Evolutionary conservation across 2,329 filamentous ascomycete genomes (phyloP), one percentile per base, ranked within the genome.

Genomic region (Aspergillus fischeri): DNA sequence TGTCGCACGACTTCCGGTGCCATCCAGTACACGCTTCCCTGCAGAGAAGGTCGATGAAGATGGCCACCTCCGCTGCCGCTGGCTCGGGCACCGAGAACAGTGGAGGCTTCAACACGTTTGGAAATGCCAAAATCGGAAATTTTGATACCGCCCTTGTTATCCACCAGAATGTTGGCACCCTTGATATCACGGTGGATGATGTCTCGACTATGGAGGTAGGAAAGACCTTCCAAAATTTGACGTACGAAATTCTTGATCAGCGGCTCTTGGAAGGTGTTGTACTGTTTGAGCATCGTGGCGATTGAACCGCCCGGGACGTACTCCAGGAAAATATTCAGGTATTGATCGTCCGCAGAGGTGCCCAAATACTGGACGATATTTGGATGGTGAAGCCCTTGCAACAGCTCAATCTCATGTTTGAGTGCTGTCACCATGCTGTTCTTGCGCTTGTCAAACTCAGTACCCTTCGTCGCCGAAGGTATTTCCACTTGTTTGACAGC

Each of bases 11-110:
- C 94, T 78, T 99, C 94, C 8, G 94, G 94, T 0, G 94, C 94
- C 94, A 99, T 99, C 94, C 94, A 99, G 78, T 97, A 99, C 53
- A 99, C 94, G 27, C 92, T 97, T 14, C 94, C 94, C 74, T 99
- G 94, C 3, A 99, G 84, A 1, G 93, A 97, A 10, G 86, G 82
- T 6, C 81, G 80, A 63, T 84, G 80, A 48, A 80, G 74, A 61
- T 80, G 76, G 28, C 70, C 66, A 38, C 69, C 70, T 24, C 65
- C 71, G 20, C 70, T 72, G 60, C 68, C 71, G 55, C 68, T 75
- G 51, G 75, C 77, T 47, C 70, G 69, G 51, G 74, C 70, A 35
- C 72, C 73, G 49, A 96, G 85, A 48, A 97, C 85, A 59, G 92
- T 94, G 56, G 91, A 88, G 14, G 92, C 92, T 75, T 97, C 93